Percentiles rank a stretch among this genome's conserved stretches.
phyloP scores from a whole-genome alignment of 1,139 yeast species.

The Pichia sp. region DNA sequence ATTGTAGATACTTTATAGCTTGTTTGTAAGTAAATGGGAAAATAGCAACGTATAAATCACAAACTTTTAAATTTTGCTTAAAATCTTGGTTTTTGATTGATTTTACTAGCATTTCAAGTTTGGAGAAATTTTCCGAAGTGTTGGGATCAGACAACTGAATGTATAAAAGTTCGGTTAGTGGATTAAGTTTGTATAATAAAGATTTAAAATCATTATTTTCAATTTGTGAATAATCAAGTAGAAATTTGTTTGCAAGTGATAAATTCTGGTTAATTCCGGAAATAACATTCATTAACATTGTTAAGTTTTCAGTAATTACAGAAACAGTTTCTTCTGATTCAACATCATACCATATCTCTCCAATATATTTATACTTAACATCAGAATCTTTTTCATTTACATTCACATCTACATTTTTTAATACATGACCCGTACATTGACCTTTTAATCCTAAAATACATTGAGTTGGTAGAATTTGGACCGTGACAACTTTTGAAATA shows the following conservation, averaged over 20 bases:
- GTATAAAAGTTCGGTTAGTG: slow-evolving; percentile 55
- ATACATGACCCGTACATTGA: slow-evolving; percentile 1
- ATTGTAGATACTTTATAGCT: slow-evolving; percentile 39
- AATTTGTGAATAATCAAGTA: slow-evolving; percentile 1
- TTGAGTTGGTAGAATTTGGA: not conserved
- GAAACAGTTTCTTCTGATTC: no score
- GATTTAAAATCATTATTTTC: slow-evolving; percentile 22
- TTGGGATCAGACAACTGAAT: slow-evolving; percentile 34
- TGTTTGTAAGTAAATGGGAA: slow-evolving; percentile 52
- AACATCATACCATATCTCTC: slow-evolving; percentile 5
- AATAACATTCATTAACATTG: not conserved
- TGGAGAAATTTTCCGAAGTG: slow-evolving; percentile 15
- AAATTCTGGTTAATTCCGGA: slow-evolving; percentile 3
- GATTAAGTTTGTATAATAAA: slow-evolving; percentile 49
- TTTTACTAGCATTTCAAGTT: slow-evolving; percentile 30
- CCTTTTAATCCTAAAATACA: slow-evolving; percentile 6
- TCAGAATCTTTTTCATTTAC: not conserved
- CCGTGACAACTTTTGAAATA: not conserved
- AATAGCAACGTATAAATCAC: slow-evolving; percentile 52
- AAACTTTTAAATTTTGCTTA: slow-evolving; percentile 22
- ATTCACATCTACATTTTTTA: not conserved
- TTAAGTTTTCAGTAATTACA: not conserved
- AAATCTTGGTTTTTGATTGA: slow-evolving; percentile 3
- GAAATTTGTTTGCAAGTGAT: slow-evolving; percentile 10
- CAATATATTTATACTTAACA: slow-evolving; percentile 2